Base-by-base conservation (phyloP, 1,284 basidiomycete species). In the Pseudozyma tsukubaensis region DNA sequence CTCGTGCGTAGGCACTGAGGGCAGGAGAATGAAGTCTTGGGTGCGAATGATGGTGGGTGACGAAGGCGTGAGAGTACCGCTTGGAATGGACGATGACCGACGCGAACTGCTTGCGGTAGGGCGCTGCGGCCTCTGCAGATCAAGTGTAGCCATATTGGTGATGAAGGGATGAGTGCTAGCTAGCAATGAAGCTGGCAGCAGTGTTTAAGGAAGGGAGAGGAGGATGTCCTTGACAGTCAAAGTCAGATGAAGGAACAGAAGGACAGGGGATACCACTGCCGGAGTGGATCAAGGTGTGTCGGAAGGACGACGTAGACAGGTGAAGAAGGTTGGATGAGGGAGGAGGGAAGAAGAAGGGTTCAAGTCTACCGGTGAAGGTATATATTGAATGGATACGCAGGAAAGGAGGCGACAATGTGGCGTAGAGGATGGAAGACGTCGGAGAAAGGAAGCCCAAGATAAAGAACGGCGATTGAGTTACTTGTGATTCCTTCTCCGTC, bases 1-100 rank as follows among this genome's bases (percentile, higher is more conserved):
- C 37, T 77, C 74, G 61, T 77, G 74, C 6, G 74, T 77, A 10
- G 74, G 74, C 10, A 74, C 62, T 19, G 74, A 73, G 29, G 74
- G 74, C 13, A 77, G 48, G 16, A 73, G 48, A 40, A 77, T 73
- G 14, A 68, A 65, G 39, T 75, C 68, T 1, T 54, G 37, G 18
- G 67, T 71, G 56, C 72, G 67, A 39, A 75, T 71, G 64, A 75
- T 71, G 60, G 60, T 64, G 44, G 68, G 68, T 3, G 72, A 68
- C 3, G 54, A 49, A 18, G 68, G 72, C 7, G 54, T 50, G 36
- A 51, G 50, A 13, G 61, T 47, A 8, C 37, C 21, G 13, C 16
- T 50, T 3, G 56, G 34, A 37, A 40, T 29, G 24, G 59, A 58
- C 3, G 54, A 34, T 10, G 62, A 71, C 13, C 44, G 55, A 34